A percentile compares a stretch with the other conserved stretches of the same genome.
Conservation (phyloP, 108 stramenopile genomes). For the Fragilariopsis cylindrus region DNA sequence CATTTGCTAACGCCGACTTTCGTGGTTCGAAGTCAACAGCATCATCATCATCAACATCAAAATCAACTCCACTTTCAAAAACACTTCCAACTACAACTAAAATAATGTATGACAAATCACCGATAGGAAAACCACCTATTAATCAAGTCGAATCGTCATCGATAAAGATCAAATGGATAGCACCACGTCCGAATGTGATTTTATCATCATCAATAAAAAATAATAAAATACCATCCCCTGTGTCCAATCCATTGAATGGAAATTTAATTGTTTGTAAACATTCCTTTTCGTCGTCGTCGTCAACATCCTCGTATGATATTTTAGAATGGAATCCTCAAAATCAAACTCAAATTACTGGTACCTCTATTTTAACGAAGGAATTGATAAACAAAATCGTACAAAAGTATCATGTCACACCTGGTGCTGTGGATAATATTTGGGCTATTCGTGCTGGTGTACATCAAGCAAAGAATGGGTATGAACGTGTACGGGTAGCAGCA, state of each 20-base stretch:
- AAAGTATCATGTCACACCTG: slow-evolving; percentile 41
- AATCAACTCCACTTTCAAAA: background rate
- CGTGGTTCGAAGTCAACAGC: background rate
- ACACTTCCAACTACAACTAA: background rate
- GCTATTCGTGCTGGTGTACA: slow-evolving; percentile 68
- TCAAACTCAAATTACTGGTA: slow-evolving; percentile 48
- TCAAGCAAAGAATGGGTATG: slow-evolving; percentile 32
- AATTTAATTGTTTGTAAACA: slow-evolving; percentile 62
- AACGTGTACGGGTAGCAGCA: slow-evolving; percentile 66
- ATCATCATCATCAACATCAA: background rate
- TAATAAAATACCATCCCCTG: slow-evolving; percentile 27
- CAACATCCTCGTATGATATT: slow-evolving; percentile 16
- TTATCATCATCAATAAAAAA: too few relatives aligned
- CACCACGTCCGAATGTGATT: slow-evolving; percentile 16
- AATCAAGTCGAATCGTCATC: slow-evolving; percentile 2
- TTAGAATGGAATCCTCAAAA: slow-evolving; percentile 49
- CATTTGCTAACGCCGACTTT: background rate
- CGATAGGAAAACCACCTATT: slow-evolving; percentile 39
- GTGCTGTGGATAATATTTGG: slow-evolving; percentile 51
- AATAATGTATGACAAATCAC: slow-evolving; percentile 32
- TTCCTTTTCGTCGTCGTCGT: background rate
- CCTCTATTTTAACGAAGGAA: slow-evolving; percentile 51
- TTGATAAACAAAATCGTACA: slow-evolving; percentile 49
- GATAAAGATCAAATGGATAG: slow-evolving; percentile 12
- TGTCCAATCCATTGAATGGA: slow-evolving; percentile 66